These are phyloP conservation scores for Mycotypha africana DNA, from an alignment of 371 early-diverging fungal genomes.

Conservation along the genomic window DNA sequence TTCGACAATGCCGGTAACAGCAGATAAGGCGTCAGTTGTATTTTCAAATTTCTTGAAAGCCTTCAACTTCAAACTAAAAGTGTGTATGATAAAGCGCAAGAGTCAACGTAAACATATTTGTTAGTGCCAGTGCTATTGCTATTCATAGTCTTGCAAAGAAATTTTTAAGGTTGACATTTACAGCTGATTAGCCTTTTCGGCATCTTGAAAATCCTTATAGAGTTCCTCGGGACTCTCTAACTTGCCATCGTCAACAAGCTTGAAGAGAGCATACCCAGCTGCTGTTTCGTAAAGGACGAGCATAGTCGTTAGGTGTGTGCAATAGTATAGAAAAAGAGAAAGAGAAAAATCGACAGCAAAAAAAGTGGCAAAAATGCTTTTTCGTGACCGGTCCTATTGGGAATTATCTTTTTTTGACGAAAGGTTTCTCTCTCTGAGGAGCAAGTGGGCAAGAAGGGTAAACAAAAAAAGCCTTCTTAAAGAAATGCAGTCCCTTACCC, in stretches of 20 bases:
- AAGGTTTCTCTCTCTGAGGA: no score
- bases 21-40: constrained; percentile 93
- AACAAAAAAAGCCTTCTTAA: no score
- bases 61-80: constrained; percentile 78
- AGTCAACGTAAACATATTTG: not conserved
- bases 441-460: no score
- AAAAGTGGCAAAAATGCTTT: not conserved
- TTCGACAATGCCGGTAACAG: constrained; percentile 92
- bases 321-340: not conserved
- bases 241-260: constrained; percentile 78
- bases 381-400: no score
- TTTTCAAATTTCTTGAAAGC: constrained; percentile 96
- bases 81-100: not conserved
- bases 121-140: no score
- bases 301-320: constrained; percentile 34
- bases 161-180: constrained; percentile 27
- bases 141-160: no score
- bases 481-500: no score
- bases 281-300: constrained; percentile 84
- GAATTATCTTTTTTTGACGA: no score
- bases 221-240: constrained; percentile 69
- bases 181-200: constrained; percentile 76
- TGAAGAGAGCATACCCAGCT: constrained; percentile 88
- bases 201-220: constrained; percentile 72
- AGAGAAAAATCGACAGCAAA: not conserved